Percentiles rank a stretch among this genome's conserved stretches.
Evolutionary conservation across 108 stramenopile genomes (phyloP).

Genomic region (Skeletonema potamos): DNA sequence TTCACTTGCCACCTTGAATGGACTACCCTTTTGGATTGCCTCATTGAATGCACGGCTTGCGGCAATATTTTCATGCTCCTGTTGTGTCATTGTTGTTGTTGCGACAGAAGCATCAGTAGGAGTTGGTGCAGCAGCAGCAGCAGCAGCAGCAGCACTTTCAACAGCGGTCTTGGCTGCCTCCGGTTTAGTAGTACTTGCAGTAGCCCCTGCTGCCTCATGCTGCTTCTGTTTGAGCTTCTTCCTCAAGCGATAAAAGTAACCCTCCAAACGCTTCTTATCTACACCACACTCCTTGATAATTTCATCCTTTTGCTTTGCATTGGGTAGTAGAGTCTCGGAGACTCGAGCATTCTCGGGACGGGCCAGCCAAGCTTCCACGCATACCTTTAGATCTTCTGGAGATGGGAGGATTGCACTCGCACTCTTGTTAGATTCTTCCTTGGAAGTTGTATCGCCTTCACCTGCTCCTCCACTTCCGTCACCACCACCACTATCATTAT

Average conservation of each 20-base stretch:
- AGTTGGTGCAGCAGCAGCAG: background rate
- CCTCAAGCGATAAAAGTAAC: slow-evolving; percentile 14
- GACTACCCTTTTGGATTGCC: background rate
- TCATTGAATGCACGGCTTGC: background rate
- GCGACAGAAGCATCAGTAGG: background rate
- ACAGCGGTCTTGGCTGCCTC: background rate
- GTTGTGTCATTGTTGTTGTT: background rate
- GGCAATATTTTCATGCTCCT: background rate
- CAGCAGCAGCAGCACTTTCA: background rate
- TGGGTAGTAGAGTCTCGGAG: background rate
- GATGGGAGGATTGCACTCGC: background rate
- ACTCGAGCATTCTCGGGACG: background rate
- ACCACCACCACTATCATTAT: background rate
- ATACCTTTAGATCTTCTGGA: background rate
- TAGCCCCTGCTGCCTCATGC: background rate
- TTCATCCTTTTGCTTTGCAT: background rate
- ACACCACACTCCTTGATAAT: slow-evolving; percentile 11
- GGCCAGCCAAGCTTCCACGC: background rate
- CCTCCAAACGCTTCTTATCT: slow-evolving; percentile 18
- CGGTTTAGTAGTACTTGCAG: background rate
- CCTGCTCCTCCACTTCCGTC: background rate
- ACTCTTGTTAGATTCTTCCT: background rate
- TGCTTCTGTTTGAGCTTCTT: slow-evolving; percentile 13
- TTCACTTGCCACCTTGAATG: background rate
- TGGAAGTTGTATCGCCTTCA: background rate